Base-by-base conservation (phyloP, 768 basidiomycete genomes). In the Epithele typhae region DNA sequence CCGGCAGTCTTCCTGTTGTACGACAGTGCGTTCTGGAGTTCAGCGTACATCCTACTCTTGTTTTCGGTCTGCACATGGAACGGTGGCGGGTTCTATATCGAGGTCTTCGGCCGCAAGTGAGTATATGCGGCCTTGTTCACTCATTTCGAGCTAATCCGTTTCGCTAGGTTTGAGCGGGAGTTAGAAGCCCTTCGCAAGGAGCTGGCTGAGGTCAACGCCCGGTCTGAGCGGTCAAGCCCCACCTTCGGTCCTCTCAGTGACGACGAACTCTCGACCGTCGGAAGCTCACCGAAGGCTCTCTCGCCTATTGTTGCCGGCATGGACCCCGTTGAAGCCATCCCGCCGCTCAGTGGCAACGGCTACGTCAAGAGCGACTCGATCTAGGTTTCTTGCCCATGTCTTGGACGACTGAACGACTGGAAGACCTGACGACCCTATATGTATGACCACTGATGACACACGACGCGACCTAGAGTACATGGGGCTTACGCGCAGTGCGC, bases 101-200 rank as follows among this genome's bases (percentile, higher is more conserved):
- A 96, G 64, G 93, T 96, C 17, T 96, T 95, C 61, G 93, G 93
- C 23, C 81, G 93, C 68, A 95, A 96, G 93, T 94, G 53, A 56
- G 90, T 78, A 48, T 48, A 9, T 51, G 38, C 5, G 8, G 21
- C 18, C 14, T 3, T 21, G n/a, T 30, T 11, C 11, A 5, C 12
- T 12, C 11, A 5, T 25, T 37, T 11, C 52, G 50, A n/a, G 17
- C 45, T 52, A n/a, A 48, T 37, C 48, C 14, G 14, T 37, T 32
- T 43, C 22, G 39, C 1, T 55, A 94, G 92, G 63, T 96, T 96
- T 57, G 93, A 96, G 64, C 81, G 89, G 22, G 93, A 96, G 65
- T 70, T 96, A 21, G 93, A 95, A 60, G 84, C 86, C 5, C 66
- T 96, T 32, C 82, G 93, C 40, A 93, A 91, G 66, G 93, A 96